A percentile compares a stretch with the other conserved stretches of the same genome.
Conservation (phyloP, 768 basidiomycete species). For the Pleurotus ostreatus region DNA sequence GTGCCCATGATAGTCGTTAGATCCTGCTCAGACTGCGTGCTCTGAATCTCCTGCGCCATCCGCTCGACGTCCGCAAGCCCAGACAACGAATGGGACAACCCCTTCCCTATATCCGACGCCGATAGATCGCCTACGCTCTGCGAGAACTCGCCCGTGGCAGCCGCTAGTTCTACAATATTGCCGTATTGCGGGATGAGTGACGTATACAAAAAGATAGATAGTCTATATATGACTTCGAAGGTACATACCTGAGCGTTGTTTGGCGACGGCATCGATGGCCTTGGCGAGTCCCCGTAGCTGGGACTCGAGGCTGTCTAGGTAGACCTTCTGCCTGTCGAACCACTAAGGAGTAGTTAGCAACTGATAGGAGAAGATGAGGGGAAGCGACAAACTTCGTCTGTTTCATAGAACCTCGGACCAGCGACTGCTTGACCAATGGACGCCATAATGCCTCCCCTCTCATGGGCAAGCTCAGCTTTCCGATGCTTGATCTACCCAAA, state of each 20-base stretch:
- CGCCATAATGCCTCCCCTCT: conserved; percentile 80
- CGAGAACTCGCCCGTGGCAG: conserved; percentile 75
- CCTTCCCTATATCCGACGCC: conserved; percentile 69
- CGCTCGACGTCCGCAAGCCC: conserved; percentile 72
- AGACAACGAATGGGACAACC: conserved; percentile 65
- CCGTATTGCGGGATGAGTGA: not conserved
- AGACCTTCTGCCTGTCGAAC: conserved; percentile 85
- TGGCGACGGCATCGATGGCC: conserved; percentile 82
- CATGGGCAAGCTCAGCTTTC: conserved; percentile 71
- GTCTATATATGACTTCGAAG: not conserved
- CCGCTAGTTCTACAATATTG: conserved; percentile 55
- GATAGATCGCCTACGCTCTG: conserved; percentile 67
- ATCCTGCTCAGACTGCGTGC: conserved; percentile 76
- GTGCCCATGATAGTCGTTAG: conserved; percentile 77
- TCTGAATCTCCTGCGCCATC: conserved; percentile 71
- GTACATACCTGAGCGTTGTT: conserved; percentile 65
- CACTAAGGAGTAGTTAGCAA: conserved; percentile 44
- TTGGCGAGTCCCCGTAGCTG: conserved; percentile 86
- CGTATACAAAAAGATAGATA: too few species aligned
- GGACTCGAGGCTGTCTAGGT: conserved; percentile 86
- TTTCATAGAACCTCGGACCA: conserved; percentile 83
- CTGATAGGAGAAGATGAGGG: not conserved
- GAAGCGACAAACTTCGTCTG: conserved; percentile 61
- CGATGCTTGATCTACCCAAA: conserved; percentile 76
- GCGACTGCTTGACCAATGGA: conserved; percentile 75